A percentile compares a stretch with the other conserved stretches of the same genome.
These are phyloP conservation scores for Silene coronaria DNA, from an alignment of 179 eudicot species.

Conservation along the genomic window DNA sequence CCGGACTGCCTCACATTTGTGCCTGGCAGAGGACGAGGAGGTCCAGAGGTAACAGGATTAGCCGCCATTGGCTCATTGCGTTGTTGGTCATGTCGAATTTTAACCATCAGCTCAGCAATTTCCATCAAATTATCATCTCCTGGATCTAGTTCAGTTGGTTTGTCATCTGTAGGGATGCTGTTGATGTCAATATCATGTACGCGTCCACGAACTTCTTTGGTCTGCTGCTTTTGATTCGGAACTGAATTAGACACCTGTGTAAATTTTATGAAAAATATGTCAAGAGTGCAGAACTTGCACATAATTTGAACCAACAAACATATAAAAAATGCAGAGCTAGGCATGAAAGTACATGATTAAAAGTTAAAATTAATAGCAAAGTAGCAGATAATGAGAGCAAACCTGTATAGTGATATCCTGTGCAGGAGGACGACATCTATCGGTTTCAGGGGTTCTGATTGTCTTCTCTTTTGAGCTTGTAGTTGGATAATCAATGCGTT, in stretches of 20 bases:
- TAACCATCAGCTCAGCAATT: conserved; percentile 30
- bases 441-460: conserved; percentile 1
- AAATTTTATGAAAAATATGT: not conserved
- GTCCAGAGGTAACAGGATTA: not conserved
- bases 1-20: conserved; percentile 1
- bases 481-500: not conserved
- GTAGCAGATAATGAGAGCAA: not conserved
- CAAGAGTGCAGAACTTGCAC: too few species aligned
- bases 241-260: conserved; percentile 16
- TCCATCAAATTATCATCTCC: conserved; percentile 31
- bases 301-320: too few species aligned
- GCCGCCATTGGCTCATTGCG: conserved; percentile 13
- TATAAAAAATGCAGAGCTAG: not conserved
- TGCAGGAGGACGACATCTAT: not conserved
- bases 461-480: conserved; percentile 18
- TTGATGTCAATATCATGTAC: conserved; percentile 33
- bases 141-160: conserved; percentile 17
- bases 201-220: conserved; percentile 24
- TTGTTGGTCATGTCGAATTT: conserved; percentile 30
- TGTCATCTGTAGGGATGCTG: conserved; percentile 32
- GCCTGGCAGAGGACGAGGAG: conserved; percentile 1
- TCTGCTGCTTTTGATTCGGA: conserved; percentile 10
- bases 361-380: too few species aligned
- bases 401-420: conserved; percentile 21
- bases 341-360: too few species aligned